Percentiles rank a stretch among this genome's conserved stretches.
Evolutionary conservation across 1,284 basidiomycete genomes (phyloP).

Genomic region (Ustilago bromivora): DNA sequence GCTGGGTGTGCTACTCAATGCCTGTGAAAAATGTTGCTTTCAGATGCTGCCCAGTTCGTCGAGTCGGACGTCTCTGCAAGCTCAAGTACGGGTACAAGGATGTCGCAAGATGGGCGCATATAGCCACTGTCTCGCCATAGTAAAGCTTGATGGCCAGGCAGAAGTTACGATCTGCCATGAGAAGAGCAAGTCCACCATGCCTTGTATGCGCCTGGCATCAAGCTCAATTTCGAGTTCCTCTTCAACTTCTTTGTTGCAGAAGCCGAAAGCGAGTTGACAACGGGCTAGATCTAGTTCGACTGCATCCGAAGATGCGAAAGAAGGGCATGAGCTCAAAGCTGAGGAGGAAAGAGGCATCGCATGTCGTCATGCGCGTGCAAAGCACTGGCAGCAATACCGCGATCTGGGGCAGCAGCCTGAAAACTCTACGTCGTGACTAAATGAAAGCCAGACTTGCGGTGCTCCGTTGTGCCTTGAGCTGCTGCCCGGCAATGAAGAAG

Average conservation of each 20-base stretch:
- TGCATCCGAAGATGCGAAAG: background rate
- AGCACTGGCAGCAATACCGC: background rate
- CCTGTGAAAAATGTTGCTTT: background rate
- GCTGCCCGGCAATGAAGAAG: background rate
- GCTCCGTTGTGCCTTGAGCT: background rate
- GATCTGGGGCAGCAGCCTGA: background rate
- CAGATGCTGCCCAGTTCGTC: background rate
- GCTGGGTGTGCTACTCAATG: background rate
- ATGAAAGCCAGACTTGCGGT: background rate
- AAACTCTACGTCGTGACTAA: background rate
- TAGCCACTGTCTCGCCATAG: background rate
- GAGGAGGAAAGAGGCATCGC: background rate
- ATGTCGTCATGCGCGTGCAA: background rate
- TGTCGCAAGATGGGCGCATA: background rate
- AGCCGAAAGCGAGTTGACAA: background rate
- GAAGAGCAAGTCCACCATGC: background rate
- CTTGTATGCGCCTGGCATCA: background rate
- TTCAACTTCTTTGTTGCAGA: background rate
- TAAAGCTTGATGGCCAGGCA: background rate
- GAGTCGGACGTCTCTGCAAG: background rate
- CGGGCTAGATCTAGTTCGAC: conserved; percentile 1
- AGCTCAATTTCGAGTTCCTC: background rate
- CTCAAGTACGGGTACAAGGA: background rate
- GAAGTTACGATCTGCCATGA: background rate
- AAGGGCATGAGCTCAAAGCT: background rate